Evolutionary conservation across 2,329 filamentous ascomycete genomes (phyloP).

Genomic region (Scolecobasidium constrictum): DNA sequence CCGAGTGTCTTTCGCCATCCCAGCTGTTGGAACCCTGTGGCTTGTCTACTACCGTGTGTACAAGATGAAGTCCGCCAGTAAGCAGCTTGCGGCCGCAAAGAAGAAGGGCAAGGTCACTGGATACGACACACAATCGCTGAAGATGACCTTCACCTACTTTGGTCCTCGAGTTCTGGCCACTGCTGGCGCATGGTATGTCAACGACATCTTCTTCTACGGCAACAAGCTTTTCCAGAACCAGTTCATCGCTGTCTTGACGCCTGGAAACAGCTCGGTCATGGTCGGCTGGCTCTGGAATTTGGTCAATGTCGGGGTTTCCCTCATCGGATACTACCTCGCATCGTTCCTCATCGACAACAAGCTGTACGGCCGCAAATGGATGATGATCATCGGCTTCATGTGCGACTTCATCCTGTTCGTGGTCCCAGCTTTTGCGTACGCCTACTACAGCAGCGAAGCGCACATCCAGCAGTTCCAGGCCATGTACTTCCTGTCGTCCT

Average conservation of each 20-base stretch:
- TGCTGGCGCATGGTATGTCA: constrained; percentile 84
- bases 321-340: constrained; percentile 82
- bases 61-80: constrained; percentile 84
- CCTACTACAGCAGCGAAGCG: constrained; percentile 63
- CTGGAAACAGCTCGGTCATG: constrained; percentile 61
- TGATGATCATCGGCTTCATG: constrained; percentile 91
- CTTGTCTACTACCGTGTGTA: constrained; percentile 91
- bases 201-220: constrained; percentile 98
- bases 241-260: constrained; percentile 76
- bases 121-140: constrained; percentile 79
- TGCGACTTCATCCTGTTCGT: constrained; percentile 91
- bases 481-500: constrained; percentile 96
- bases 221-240: constrained; percentile 95
- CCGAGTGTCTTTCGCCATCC: constrained; percentile 84
- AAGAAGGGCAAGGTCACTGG: constrained; percentile 79
- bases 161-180: constrained; percentile 80
- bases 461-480: constrained; percentile 86
- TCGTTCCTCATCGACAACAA: constrained; percentile 91
- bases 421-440: constrained; percentile 77
- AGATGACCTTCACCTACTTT: constrained; percentile 70
- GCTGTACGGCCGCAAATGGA: constrained; percentile 88
- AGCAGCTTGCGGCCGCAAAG: constrained; percentile 73
- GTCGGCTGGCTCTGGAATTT: constrained; percentile 86
- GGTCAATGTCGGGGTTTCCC: constrained; percentile 77
- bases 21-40: constrained; percentile 84